Percentiles rank a stretch among this genome's conserved stretches.
These are phyloP conservation scores for Aegilops bicornis DNA, from an alignment of 176 grass and related monocot genomes.

Conservation along the genomic window DNA sequence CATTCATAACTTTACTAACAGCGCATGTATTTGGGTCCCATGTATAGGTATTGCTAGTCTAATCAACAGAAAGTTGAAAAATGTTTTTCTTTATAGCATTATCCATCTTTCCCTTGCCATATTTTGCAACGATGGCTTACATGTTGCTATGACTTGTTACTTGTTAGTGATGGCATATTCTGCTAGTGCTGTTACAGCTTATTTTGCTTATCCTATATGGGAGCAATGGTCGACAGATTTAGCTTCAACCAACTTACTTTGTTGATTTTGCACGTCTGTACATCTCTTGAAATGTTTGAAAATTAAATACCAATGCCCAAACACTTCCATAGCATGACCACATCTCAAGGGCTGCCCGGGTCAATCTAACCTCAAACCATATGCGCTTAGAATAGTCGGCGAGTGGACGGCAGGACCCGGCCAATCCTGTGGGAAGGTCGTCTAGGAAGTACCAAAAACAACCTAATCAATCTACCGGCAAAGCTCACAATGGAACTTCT, in stretches of 20 bases:
- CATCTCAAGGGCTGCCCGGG: too few relatives aligned
- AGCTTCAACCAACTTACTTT: not conserved
- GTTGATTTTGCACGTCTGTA: not conserved
- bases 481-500: too few relatives aligned
- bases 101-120: not conserved
- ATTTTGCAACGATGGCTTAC: not conserved
- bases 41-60: not conserved
- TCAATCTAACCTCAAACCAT: too few relatives aligned
- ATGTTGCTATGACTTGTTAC: too few relatives aligned
- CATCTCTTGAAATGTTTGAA: not conserved
- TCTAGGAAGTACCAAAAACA: too few relatives aligned
- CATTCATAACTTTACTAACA: too few relatives aligned
- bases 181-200: not conserved
- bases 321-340: too few relatives aligned
- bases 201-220: not conserved
- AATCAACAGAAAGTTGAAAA: not conserved
- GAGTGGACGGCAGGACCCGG: too few relatives aligned
- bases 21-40: too few relatives aligned
- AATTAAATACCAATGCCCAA: not conserved
- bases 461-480: too few relatives aligned
- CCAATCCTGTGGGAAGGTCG: too few relatives aligned
- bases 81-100: not conserved
- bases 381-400: too few relatives aligned
- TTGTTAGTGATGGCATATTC: not conserved
- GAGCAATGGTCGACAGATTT: not conserved